Evolutionary conservation across 495 filamentous ascomycete species (phyloP).

Genomic region (Lasiosphaeris hirsuta): DNA sequence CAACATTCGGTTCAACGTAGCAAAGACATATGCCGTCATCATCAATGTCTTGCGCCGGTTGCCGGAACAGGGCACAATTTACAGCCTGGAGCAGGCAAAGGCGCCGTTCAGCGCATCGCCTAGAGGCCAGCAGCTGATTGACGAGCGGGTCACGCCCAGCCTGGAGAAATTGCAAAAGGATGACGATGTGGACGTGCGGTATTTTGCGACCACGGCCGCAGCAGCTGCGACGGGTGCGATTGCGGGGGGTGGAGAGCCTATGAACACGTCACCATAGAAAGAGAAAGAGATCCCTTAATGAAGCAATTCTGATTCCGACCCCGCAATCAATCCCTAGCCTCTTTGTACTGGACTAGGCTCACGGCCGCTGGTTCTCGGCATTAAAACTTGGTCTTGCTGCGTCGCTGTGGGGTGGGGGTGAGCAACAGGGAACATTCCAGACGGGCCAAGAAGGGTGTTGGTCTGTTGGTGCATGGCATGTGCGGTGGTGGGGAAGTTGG

Average conservation of each 20-base stretch:
- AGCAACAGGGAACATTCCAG: no score
- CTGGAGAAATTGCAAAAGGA: constrained; percentile 93
- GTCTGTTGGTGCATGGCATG: no score
- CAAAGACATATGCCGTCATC: constrained; percentile 89
- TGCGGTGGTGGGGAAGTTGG: no score
- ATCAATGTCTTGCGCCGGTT: constrained; percentile 87
- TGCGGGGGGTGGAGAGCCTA: constrained; percentile 48
- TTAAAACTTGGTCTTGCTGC: no score
- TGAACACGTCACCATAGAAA: constrained; percentile 59
- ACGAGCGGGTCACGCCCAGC: constrained; percentile 81
- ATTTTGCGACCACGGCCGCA: constrained; percentile 69
- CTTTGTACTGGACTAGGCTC: no score
- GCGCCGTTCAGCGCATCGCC: constrained; percentile 61
- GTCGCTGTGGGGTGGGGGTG: no score
- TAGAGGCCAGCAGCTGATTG: constrained; percentile 75
- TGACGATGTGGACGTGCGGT: constrained; percentile 96
- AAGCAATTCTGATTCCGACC: constrained; percentile 24
- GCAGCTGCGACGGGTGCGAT: constrained; percentile 31
- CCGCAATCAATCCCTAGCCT: not conserved
- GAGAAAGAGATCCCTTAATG: constrained; percentile 23
- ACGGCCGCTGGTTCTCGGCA: no score
- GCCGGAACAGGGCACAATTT: constrained; percentile 81
- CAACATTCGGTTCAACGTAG: constrained; percentile 99
- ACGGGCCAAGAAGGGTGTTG: no score
- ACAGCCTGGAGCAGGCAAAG: constrained; percentile 75